These are phyloP conservation scores for Myxozyma geophila DNA, from an alignment of 805 yeast genomes.

Conservation along the genomic window DNA sequence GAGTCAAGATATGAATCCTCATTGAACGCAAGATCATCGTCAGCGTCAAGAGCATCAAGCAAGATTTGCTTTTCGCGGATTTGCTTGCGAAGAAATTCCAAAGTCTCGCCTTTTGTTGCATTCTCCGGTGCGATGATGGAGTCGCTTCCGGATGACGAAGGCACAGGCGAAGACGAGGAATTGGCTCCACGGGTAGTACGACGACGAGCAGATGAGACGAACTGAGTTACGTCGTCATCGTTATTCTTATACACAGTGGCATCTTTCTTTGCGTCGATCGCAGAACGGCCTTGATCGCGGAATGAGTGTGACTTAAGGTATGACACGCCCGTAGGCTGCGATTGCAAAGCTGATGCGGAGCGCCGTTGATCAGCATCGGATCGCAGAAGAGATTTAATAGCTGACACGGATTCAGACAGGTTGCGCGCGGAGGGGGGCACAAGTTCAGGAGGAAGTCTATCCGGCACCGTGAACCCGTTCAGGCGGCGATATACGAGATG, in stretches of 20 bases:
- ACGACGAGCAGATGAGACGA: slow-evolving; percentile 60
- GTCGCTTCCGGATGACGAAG: slow-evolving; percentile 1
- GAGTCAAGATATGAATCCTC: slow-evolving; percentile 47
- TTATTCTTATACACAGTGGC: slow-evolving; percentile 69
- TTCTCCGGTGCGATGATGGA: not conserved
- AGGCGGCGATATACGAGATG: slow-evolving; percentile 85
- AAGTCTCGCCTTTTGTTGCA: slow-evolving; percentile 41
- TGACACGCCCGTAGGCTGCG: slow-evolving; percentile 41
- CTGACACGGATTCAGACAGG: slow-evolving; percentile 69
- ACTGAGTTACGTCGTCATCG: slow-evolving; percentile 70
- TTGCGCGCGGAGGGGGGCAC: slow-evolving; percentile 83
- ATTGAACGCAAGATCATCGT: slow-evolving; percentile 50
- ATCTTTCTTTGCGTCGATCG: slow-evolving; percentile 46
- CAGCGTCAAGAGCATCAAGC: slow-evolving; percentile 71
- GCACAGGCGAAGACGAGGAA: slow-evolving; percentile 11
- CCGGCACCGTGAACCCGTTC: slow-evolving; percentile 86
- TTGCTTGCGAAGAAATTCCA: slow-evolving; percentile 63
- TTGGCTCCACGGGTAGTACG: slow-evolving; percentile 14
- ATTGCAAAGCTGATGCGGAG: slow-evolving; percentile 26
- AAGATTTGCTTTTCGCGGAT: slow-evolving; percentile 74
- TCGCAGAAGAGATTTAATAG: slow-evolving; percentile 68
- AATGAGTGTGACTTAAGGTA: slow-evolving; percentile 45
- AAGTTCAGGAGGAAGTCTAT: slow-evolving; percentile 81
- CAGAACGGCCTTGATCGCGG: slow-evolving; percentile 42
- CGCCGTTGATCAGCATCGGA: slow-evolving; percentile 45